phyloP scores from a whole-genome alignment of 352 stramenopile genomes.

The Pythium insidiosum region DNA sequence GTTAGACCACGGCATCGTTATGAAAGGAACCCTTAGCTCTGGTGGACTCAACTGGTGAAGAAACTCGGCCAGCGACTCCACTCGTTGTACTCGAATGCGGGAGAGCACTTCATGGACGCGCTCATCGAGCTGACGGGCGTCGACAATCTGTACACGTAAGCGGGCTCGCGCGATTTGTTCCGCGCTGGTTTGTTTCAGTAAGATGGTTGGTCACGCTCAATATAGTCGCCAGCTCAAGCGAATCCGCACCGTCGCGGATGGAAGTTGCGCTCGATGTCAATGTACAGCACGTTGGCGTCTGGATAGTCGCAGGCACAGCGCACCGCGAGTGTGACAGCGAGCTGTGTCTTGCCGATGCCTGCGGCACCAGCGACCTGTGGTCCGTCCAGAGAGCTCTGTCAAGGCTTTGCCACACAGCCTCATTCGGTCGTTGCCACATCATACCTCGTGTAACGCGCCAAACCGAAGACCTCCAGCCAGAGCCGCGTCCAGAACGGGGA shows the following conservation, averaged over 20 bases:
- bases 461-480: conserved; percentile 47
- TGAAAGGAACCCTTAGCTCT: not conserved
- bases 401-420: not conserved
- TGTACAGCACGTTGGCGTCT: conserved; percentile 45
- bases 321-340: conserved; percentile 67
- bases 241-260: conserved; percentile 45
- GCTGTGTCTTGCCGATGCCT: conserved; percentile 71
- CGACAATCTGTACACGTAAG: not conserved
- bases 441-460: conserved; percentile 8
- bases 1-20: not conserved
- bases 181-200: too few species aligned
- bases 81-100: conserved; percentile 9
- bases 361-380: conserved; percentile 55
- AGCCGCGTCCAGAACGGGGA: conserved; percentile 50
- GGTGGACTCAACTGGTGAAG: conserved; percentile 24
- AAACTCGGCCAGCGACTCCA: conserved; percentile 34
- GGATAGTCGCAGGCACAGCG: conserved; percentile 59
- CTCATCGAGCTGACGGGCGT: not conserved
- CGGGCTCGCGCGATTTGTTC: conserved; percentile 11
- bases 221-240: too few species aligned
- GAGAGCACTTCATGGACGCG: conserved; percentile 1
- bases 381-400: not conserved
- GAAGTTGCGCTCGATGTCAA: conserved; percentile 69
- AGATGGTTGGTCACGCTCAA: too few species aligned
- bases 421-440: not conserved